Evolutionary conservation across 2,329 filamentous ascomycete genomes (phyloP), one percentile per base, ranked within the genome.

Genomic region (Cordyceps farinosa): DNA sequence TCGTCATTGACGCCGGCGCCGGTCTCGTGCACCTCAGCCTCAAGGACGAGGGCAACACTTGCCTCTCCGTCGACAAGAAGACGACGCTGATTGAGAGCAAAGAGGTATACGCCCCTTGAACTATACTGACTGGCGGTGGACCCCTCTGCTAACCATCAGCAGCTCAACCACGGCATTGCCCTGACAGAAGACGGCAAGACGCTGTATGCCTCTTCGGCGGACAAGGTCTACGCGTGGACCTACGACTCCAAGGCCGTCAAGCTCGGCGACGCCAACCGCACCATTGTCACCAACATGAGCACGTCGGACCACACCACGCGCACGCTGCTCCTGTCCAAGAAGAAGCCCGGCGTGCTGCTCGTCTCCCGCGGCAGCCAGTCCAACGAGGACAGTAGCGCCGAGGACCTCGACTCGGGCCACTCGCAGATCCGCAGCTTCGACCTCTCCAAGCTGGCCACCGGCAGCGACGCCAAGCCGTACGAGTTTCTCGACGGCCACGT

Each of bases 371-470:
- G 90, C 48, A 89, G 84, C 68, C 77, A 79, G 38, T 76, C 77
- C 36, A 90, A 92, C 70, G 77, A 89, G 36, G 89, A 92, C 70
- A 70, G 61, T 47, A 69, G 76, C 5, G 82, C 89, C 1, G 73
- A 76, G 13, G 73, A 84, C 63, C 71, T 82, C 34, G 71, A 71
- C 3, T 82, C 81, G 0, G 89, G 88, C 3, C 82, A 85, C 64
- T 85, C 85, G n/a, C 87, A 90, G 67, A 83, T 92, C 70, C 88
- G 87, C 65, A 84, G 84, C 40, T 84, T 82, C 69, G 77, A 82
- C 69, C 66, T 82, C 11, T 68, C 70, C 52, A 71, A 74, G 63
- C 51, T 76, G 30, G 60, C 68, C 64, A 34, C 65, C 29, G 30
- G 70, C 38, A 64, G 67, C 51, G 52, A 68, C 3, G 47, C 15